phyloP scores from a whole-genome alignment of 164 flowering plant genomes.

The Magnolia officinalis region DNA sequence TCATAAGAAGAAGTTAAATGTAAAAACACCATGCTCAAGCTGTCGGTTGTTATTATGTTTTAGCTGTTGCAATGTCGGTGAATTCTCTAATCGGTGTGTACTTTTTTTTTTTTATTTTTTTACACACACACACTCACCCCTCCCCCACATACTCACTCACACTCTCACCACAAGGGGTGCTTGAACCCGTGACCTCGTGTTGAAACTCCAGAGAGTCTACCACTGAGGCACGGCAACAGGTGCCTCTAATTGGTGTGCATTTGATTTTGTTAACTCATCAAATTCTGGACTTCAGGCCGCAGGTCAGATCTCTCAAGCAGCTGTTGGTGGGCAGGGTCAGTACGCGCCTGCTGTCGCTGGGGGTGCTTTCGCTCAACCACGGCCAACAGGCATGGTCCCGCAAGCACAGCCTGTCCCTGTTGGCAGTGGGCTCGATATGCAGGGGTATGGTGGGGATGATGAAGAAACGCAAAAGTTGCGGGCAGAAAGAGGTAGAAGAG shows the following conservation, averaged over 20 bases:
- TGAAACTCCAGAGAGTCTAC: no score
- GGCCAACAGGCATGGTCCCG: conserved; percentile 71
- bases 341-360: conserved; percentile 81
- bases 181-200: no score
- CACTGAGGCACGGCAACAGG: no score
- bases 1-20: not conserved
- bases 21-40: no score
- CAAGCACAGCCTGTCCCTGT: conserved; percentile 55
- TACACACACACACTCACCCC: no score
- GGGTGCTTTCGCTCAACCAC: conserved; percentile 59
- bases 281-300: conserved; percentile 29
- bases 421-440: conserved; percentile 46
- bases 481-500: conserved; percentile 72
- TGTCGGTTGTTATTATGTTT: not conserved
- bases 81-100: no score
- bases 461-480: conserved; percentile 67
- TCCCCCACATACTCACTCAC: no score
- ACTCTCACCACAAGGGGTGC: no score
- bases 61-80: no score
- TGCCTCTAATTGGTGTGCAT: no score
- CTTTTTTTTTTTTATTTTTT: not conserved
- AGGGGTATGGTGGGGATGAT: conserved; percentile 42
- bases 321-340: conserved; percentile 47
- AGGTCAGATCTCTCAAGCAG: conserved; percentile 44
- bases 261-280: not conserved